Conservation (phyloP, 176 grass and related monocot genomes). For the Thalia dealbata region DNA sequence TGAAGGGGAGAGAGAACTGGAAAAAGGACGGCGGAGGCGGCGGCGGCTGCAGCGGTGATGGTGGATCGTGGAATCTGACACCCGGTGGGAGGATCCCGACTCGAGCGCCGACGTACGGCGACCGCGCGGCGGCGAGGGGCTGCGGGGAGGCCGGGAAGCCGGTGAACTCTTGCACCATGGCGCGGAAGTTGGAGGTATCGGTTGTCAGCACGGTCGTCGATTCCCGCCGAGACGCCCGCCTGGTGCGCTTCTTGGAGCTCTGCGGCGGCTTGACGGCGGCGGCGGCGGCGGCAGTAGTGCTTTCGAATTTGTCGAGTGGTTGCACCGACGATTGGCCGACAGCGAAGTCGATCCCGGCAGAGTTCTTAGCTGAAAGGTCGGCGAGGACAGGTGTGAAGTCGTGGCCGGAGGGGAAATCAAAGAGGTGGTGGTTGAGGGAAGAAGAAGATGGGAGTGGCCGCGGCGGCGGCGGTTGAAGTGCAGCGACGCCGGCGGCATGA, state of each 20-base stretch:
- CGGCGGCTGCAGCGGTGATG: neutral
- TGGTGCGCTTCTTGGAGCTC: conserved; percentile 6
- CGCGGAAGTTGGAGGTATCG: conserved; percentile 14
- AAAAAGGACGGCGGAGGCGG: neutral
- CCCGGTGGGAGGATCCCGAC: neutral
- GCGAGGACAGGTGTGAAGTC: neutral
- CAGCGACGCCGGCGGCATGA: neutral
- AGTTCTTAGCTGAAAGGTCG: neutral
- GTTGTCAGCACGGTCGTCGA: conserved; percentile 16
- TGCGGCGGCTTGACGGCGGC: neutral
- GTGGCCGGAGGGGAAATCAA: neutral
- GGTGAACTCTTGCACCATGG: conserved; percentile 19
- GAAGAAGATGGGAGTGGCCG: neutral
- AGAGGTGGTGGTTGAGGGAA: neutral
- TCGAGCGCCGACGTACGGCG: neutral
- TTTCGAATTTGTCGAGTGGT: neutral
- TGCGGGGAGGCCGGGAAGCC: conserved; percentile 13
- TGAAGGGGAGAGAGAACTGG: conserved; percentile 15
- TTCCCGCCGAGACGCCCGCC: conserved; percentile 5
- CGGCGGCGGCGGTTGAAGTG: neutral
- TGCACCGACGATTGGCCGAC: neutral
- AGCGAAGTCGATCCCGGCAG: neutral
- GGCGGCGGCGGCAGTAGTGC: neutral
- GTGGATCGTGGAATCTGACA: neutral
- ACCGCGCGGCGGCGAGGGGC: neutral